Conservation (phyloP, 148 eudicot species). For the Talinum fruticosum region DNA sequence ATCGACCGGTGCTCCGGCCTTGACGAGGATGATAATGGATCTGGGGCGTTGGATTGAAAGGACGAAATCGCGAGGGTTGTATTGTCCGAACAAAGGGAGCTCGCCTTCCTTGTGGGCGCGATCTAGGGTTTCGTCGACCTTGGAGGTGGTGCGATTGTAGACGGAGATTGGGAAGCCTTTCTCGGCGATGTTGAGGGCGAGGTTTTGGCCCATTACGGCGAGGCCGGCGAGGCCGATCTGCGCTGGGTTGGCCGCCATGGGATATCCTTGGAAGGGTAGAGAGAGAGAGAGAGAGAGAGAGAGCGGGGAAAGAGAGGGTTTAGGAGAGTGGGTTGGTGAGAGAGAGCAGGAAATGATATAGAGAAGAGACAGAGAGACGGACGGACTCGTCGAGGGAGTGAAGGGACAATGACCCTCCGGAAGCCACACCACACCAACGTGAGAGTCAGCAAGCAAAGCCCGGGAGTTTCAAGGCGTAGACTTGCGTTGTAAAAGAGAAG, state of each 20-base stretch:
- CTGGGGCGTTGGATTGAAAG: conserved; percentile 63
- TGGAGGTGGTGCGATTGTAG: conserved; percentile 67
- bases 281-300: not conserved
- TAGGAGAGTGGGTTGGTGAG: conserved; percentile 5
- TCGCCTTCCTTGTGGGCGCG: conserved; percentile 62
- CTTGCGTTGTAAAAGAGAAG: not conserved
- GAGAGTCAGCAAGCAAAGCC: not conserved
- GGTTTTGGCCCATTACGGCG: conserved; percentile 92
- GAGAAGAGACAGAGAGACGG: conserved; percentile 4
- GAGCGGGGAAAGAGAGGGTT: not conserved
- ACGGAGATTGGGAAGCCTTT: conserved; percentile 85
- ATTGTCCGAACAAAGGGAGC: conserved; percentile 56
- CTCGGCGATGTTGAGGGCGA: conserved; percentile 82
- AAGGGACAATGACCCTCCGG: conserved; percentile 35
- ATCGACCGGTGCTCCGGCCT: conserved; percentile 82
- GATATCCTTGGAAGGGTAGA: conserved; percentile 23
- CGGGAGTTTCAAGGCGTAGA: not conserved
- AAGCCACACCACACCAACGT: not conserved
- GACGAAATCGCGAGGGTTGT: conserved; percentile 60
- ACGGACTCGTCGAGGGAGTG: conserved; percentile 68
- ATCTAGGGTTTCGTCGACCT: conserved; percentile 59
- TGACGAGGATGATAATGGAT: conserved; percentile 77
- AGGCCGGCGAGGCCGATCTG: conserved; percentile 77
- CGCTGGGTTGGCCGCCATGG: conserved; percentile 39
- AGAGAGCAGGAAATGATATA: not conserved